A percentile compares a stretch with the other conserved stretches of the same genome.
Conservation (phyloP, 345 rosid genomes). For the Balakata baccata region DNA sequence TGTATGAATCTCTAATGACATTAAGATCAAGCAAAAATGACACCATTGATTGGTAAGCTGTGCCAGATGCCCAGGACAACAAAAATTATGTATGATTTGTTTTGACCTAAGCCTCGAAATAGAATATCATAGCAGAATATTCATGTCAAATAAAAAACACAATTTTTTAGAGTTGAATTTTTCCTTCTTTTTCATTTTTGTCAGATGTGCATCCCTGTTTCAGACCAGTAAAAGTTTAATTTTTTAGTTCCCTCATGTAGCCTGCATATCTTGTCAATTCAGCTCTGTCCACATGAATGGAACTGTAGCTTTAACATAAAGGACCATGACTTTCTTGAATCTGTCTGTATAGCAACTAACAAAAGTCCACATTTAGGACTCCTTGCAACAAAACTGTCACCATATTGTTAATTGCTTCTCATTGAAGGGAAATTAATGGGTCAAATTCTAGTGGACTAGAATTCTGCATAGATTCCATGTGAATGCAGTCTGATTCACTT, state of each 20-base stretch:
- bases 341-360: background rate
- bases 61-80: too few relatives aligned
- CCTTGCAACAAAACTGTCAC: background rate
- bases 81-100: background rate
- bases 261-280: background rate
- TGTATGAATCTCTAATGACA: background rate
- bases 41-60: background rate
- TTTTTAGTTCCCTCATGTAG: background rate
- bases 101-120: background rate
- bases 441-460: slow-evolving; percentile 1
- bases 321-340: background rate
- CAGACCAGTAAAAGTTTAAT: background rate
- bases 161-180: too few relatives aligned
- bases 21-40: background rate
- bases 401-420: background rate
- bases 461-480: background rate
- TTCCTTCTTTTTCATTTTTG: background rate
- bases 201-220: background rate
- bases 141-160: too few relatives aligned
- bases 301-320: background rate
- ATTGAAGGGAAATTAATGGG: background rate
- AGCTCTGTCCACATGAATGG: background rate
- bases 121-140: background rate
- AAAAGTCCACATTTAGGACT: background rate
- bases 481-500: background rate